phyloP scores from a whole-genome alignment of 208 protist genomes.

The Trypanosoma boissoni region DNA sequence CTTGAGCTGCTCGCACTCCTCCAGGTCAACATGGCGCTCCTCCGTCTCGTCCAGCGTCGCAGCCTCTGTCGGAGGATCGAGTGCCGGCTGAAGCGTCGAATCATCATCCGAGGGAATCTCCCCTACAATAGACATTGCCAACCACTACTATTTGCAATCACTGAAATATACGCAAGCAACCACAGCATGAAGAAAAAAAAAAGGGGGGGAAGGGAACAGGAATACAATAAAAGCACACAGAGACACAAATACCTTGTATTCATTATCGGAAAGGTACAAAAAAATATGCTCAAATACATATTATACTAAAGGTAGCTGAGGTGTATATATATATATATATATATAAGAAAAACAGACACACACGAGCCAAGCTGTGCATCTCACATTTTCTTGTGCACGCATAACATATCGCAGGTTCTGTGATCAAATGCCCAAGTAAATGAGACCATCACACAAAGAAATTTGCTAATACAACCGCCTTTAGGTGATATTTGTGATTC shows the following conservation, averaged over 20 bases:
- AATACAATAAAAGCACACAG: too few species aligned
- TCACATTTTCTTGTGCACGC: too few species aligned
- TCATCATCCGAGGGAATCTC: conserved; percentile 15
- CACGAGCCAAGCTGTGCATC: too few species aligned
- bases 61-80: background rate
- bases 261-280: background rate
- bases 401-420: background rate
- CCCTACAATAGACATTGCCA: conserved; percentile 18
- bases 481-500: conserved; percentile 92
- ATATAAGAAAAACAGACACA: too few species aligned
- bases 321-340: too few species aligned
- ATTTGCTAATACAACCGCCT: conserved; percentile 90
- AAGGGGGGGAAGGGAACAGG: too few species aligned
- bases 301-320: too few species aligned
- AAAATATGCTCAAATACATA: too few species aligned
- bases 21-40: conserved; percentile 34
- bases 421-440: too few species aligned
- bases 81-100: background rate
- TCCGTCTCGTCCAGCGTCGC: background rate
- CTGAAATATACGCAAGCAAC: background rate
- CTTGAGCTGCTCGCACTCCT: conserved; percentile 62
- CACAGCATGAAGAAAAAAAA: conserved; percentile 10
- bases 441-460: conserved; percentile 92
- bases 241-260: too few species aligned
- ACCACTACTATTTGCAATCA: background rate